Base-by-base conservation (phyloP, 345 rosid species). In the Bruguiera sexangula region DNA sequence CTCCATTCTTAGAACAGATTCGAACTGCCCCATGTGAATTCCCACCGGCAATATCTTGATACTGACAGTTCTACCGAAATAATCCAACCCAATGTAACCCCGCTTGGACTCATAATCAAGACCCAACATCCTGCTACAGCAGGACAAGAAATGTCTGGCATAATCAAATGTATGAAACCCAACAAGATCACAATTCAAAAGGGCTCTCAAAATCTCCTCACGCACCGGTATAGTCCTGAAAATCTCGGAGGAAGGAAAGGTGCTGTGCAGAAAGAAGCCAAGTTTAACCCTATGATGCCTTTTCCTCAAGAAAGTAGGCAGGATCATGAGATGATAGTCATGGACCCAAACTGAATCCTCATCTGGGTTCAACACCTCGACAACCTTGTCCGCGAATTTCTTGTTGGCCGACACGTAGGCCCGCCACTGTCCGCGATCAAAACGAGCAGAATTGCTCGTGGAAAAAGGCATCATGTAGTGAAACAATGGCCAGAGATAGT, bases 121-220 rank as follows among this genome's bases (percentile, higher is more conserved):
- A 9, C 97, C 97, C 60, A 92, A 59, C 89, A 92, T 84, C 78
- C 96, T 84, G 65, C 96, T 86, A 36, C 97, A 92, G 50, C 90
- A 87, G 3, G 97, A 84, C 81, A 92, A 67, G 84, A 92, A 92
- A 74, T 92, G 96, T 69, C 96, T 83, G 0, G 97, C 97, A 71
- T 92, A 92, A 78, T 92, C 97, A 60, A 86, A 92, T 1, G 93
- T 88, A 26, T 92, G 97, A 71, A 92, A 92, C 3, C 97, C 97
- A 8, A 92, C 78, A 80, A 92, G 76, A 72, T 92, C 97, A 68
- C 93, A 89, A 65, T 92, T 92, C 78, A 92, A 66, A 69, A 92
- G 69, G 34, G 88, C 87, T 77, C 73, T 84, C 7, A 92, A 77
- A 59, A 92, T 85, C 75, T 92, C 96, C 10, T 89, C 92, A 21